phyloP scores from a whole-genome alignment of 1,284 basidiomycete genomes.

The Earliella scabrosa region DNA sequence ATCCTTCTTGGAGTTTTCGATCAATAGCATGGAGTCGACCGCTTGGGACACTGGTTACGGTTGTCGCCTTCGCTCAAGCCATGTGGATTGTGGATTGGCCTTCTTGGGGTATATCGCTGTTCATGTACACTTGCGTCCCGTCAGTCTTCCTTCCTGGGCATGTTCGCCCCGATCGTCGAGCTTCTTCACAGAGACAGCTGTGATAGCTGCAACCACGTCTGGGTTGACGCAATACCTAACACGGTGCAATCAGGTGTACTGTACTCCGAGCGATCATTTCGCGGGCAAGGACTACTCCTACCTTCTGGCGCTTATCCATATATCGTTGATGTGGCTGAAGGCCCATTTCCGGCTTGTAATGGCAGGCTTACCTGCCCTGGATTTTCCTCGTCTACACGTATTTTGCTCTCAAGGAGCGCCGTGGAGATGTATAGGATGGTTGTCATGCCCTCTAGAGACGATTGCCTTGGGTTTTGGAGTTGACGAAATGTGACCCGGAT shows the following conservation, averaged over 20 bases:
- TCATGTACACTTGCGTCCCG: too few relatives aligned
- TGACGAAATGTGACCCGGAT: neutral
- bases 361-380: neutral
- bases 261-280: neutral
- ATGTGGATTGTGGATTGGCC: too few relatives aligned
- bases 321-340: neutral
- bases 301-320: neutral
- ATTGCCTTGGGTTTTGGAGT: neutral
- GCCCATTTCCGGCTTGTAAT: neutral
- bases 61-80: too few relatives aligned
- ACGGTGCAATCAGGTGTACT: neutral
- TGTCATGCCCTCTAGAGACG: neutral
- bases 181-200: too few relatives aligned
- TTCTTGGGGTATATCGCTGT: too few relatives aligned
- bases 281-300: neutral
- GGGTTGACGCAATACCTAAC: too few relatives aligned
- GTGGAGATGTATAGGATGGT: neutral
- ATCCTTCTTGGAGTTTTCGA: neutral
- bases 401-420: neutral
- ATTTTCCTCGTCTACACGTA: neutral
- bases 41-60: neutral
- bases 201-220: too few relatives aligned
- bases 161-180: too few relatives aligned
- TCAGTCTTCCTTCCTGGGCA: too few relatives aligned
- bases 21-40: neutral